Base-by-base conservation (phyloP, 2,329 filamentous ascomycete species). In the Talaromyces sp. region DNA sequence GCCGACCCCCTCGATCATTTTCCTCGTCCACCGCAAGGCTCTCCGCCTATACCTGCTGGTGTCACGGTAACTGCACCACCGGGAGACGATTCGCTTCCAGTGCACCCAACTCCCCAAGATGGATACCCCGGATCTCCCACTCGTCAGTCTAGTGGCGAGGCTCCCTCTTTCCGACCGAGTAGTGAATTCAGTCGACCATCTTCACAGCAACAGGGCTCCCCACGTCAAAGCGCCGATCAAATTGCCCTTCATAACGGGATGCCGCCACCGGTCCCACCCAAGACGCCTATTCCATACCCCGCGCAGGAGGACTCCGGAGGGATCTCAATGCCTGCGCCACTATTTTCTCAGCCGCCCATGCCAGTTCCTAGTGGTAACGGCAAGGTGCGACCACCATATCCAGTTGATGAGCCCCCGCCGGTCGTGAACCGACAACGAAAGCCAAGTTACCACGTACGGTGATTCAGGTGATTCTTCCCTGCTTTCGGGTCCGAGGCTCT, bases 351-450 rank as follows among this genome's bases (percentile, higher is more conserved):
- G 49, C 30, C 57, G 45, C 52, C 61, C 42, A 42, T 47, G 14
- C 48, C 32, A 42, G 49, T 44, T 30, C 45, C 64, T 22, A 64
- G 58, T n/a, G 56, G 62, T 35, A 65, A 67, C 27, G 27, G 10
- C 10, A 30, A 33, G 37, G 60, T 58, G 39, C 62, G 70, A 8
- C 80, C 90, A 30, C 91, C 91, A 1, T 97, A 97, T 70, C 93
- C 93, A 0, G 75, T 86, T 41, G 88, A 95, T 65, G 89, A 88
- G 22, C 87, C 88, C 24, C 92, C 93, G 16, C 93, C 93, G 3
- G 79, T 83, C 6, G 91, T 95, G 7, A 95, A 96, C 65, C 89
- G 91, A 82, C 86, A 88, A 40, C 85, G 87, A 62, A 97, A 97
- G 71, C 93, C 93, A 1, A 87, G 89, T 44, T 90, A 87, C 63